phyloP scores from a whole-genome alignment of 2,329 filamentous ascomycete species.

The Pyricularia sp. region DNA sequence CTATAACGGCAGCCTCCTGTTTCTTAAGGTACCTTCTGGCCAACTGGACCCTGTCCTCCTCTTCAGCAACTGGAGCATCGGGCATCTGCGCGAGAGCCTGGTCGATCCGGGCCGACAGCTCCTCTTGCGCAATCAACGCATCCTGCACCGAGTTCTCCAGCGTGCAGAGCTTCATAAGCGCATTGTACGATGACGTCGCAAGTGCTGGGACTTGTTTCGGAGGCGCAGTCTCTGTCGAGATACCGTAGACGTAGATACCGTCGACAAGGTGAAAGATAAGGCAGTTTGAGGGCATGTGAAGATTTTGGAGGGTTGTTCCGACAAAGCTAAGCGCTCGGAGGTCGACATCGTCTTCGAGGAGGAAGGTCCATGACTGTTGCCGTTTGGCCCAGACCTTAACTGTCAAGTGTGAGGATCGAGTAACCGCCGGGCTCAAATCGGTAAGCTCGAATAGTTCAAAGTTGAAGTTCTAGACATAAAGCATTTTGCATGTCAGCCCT shows the following conservation, averaged over 20 bases:
- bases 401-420: constrained; percentile 50
- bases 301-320: constrained; percentile 49
- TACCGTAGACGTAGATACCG: constrained; percentile 71
- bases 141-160: constrained; percentile 87
- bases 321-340: constrained; percentile 67
- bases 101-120: constrained; percentile 68
- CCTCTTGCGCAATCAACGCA: constrained; percentile 62
- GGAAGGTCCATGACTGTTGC: constrained; percentile 40
- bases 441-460: constrained; percentile 75
- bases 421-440: constrained; percentile 46
- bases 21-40: constrained; percentile 42
- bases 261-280: constrained; percentile 77
- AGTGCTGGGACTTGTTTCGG: constrained; percentile 39
- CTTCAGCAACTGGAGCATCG: constrained; percentile 15
- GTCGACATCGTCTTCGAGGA: constrained; percentile 62
- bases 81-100: constrained; percentile 30
- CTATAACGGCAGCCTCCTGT: constrained; percentile 53
- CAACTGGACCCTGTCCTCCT: constrained; percentile 32
- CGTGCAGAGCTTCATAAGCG: constrained; percentile 76
- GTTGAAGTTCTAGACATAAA: constrained; percentile 59
- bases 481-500: background rate
- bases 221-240: constrained; percentile 37
- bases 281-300: constrained; percentile 67
- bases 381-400: constrained; percentile 63
- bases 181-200: constrained; percentile 70